Base-by-base conservation (phyloP, 2,329 filamentous ascomycete species). In the Celoporthe dispersa region DNA sequence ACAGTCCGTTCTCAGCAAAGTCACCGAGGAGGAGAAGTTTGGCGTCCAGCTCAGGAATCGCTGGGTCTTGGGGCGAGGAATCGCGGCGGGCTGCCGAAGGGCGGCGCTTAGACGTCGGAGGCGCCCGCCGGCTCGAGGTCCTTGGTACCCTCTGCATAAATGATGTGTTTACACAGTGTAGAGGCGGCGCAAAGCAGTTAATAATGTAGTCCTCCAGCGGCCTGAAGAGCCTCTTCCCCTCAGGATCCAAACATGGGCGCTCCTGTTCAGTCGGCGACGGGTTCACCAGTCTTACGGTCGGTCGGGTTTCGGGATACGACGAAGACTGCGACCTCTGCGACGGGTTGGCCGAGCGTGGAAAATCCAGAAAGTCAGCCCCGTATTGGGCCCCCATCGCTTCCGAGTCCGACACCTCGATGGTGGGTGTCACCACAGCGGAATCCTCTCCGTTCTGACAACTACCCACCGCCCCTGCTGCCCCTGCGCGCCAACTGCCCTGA, bases 151-250 rank as follows among this genome's bases (percentile, higher is more conserved):
- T 68, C 39, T 70, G 70, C 51, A 86, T 82, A 77, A 97, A 97
- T 0, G 94, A 94, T 19, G 83, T 84, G 77, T 96, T 97, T n/a
- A 97, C 80, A 73, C 87, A 90, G 66, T 91, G 86, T 74, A 90
- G 90, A 7, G 68, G 68, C 0, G 90, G 90, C 68, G 87, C 86
- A 75, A 97, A 92, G 74, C 87, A 91, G 28, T 81, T 79, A 64
- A 89, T 81, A 55, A 97, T 86, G 76, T 96, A 95, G 71, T 94
- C 91, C 79, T 97, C 93, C 19, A 97, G 78, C 6, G 86, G 85
- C 71, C 88, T 90, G 78, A 97, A 97, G 14, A 95, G 88, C 51
- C 83, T 84, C 75, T 86, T 89, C 2, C 85, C 80, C 3, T 84
- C 84, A 57, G 74, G 70, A 22, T 73, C 73, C 1, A 68, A 73